Base-by-base conservation (phyloP, 768 basidiomycete genomes). In the Brasilioporus rufonigricans region DNA sequence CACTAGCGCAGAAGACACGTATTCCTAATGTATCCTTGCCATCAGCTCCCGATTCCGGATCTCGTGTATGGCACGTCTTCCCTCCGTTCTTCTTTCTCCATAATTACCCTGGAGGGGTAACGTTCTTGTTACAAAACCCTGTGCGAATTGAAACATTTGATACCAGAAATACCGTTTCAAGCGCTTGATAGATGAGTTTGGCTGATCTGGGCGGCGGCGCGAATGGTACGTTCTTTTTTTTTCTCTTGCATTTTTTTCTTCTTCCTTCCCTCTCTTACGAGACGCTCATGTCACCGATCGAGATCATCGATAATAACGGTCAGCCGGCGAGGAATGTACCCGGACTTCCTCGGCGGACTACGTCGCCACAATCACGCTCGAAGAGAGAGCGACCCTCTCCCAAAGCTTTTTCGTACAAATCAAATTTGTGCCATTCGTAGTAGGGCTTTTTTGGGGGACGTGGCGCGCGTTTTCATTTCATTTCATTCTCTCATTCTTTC, bases 1-100 rank as follows among this genome's bases (percentile, higher is more conserved):
- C 55, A 56, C 46, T 53, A 62, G 48, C 46, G 59, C 58, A 63
- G 59, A 57, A 55, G 63, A 38, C 39, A 16, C n/a, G n/a, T n/a
- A n/a, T n/a, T n/a, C n/a, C 51, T 71, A 57, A 62, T 71, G 50
- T 60, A 61, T 56, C 52, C 32, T 39, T 55, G 52, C 57, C 46
- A 16, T 7, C 39, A n/a, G n/a, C n/a, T n/a, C n/a, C n/a, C n/a
- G n/a, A n/a, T n/a, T n/a, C n/a, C n/a, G n/a, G n/a, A n/a, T n/a
- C n/a, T n/a, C n/a, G n/a, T n/a, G n/a, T n/a, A n/a, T n/a, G n/a
- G n/a, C n/a, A n/a, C n/a, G n/a, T n/a, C 11, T 23, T 29, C 31
- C 51, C 33, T 44, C 51, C 33, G 40, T 10, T 44, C 35, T 61
- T 58, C 40, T 18, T 51, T 56, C 36, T 51, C 26, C 40, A 60